Base-by-base conservation (phyloP, 148 eudicot genomes). In the Spergularia marina region DNA sequence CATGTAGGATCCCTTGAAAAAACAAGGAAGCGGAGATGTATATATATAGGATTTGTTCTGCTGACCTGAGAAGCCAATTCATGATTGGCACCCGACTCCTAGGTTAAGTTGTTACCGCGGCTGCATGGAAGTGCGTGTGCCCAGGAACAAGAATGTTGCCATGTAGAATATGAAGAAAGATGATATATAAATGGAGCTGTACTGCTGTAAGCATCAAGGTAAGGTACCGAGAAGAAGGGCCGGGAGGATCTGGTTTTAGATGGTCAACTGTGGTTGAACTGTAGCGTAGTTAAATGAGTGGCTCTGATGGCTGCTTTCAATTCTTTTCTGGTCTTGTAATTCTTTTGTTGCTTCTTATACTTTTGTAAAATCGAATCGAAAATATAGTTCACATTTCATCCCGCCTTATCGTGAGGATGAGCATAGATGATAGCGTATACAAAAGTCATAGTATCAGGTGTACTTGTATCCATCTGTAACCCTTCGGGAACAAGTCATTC, bases 1-100 rank as follows among this genome's bases (percentile, higher is more conserved):
- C 98, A 21, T 88, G 92, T 79, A 80, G 88, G 79, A 52, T 86
- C 61, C 78, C 82, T 1, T 93, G 89, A 92, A 74, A 63, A 55
- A 72, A 71, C 36, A 13, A 67, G 74, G 39, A 75, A 76, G 62
- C 62, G 10, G 71, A 34, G 68, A 58, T 76, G 76, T 80, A 70
- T 71, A 76, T 74, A 75, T 47, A 51, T 70, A 44, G 10, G 10
- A 44, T 9, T 6, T 44, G 49, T 44, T 44, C 36, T 2, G 49
- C 49, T 44, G 49, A 44, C 49, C 49, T 44, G 49, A 9, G 49
- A 6, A 44, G 49, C 49, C 49, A 44, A 44, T 44, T 44, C 49
- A 44, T 44, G 49, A 6, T 44, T 44, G 49, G 49, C 49, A 44
- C 49, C 49, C 0, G 49, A 44, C 8, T 44, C 49, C 10, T 44